These are phyloP conservation scores for Termitomyces sp. DNA, from an alignment of 768 basidiomycete genomes.

Conservation along the genomic window DNA sequence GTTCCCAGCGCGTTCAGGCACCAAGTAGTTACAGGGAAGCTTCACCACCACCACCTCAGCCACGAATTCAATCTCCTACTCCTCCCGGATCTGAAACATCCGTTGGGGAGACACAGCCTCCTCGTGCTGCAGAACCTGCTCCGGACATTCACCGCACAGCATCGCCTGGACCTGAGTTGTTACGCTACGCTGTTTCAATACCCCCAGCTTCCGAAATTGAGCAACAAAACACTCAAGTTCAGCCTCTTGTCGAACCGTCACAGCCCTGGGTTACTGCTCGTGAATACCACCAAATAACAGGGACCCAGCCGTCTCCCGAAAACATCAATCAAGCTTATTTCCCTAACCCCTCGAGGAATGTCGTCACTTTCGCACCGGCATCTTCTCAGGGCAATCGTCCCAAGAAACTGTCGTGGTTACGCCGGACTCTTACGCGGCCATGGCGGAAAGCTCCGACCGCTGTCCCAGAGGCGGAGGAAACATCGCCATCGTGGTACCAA, in stretches of 20 bases:
- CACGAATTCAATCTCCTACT: constrained; percentile 1
- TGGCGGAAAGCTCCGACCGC: constrained; percentile 6
- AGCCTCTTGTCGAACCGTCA: constrained; percentile 15
- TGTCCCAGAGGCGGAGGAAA: constrained; percentile 3
- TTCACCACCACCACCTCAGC: neutral
- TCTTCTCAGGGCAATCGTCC: constrained; percentile 19
- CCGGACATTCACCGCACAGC: neutral
- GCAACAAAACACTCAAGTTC: constrained; percentile 15
- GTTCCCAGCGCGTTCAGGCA: neutral
- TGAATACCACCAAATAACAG: constrained; percentile 22
- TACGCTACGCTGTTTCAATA: constrained; percentile 25
- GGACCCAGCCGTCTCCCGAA: constrained; percentile 9
- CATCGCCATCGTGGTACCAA: constrained; percentile 25
- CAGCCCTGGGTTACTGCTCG: constrained; percentile 33
- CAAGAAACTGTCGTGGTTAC: constrained; percentile 35
- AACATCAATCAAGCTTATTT: constrained; percentile 2
- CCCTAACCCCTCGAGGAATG: neutral
- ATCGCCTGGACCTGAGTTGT: constrained; percentile 18
- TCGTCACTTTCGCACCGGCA: constrained; percentile 7
- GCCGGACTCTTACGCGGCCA: constrained; percentile 28
- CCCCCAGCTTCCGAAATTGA: constrained; percentile 24
- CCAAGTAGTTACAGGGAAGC: neutral
- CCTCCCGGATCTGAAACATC: neutral
- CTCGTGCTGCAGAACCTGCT: neutral
- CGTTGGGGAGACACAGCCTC: neutral